A percentile compares a stretch with the other conserved stretches of the same genome.
phyloP scores from a whole-genome alignment of 2,329 filamentous ascomycete genomes.

The Dactylella cylindrospora region DNA sequence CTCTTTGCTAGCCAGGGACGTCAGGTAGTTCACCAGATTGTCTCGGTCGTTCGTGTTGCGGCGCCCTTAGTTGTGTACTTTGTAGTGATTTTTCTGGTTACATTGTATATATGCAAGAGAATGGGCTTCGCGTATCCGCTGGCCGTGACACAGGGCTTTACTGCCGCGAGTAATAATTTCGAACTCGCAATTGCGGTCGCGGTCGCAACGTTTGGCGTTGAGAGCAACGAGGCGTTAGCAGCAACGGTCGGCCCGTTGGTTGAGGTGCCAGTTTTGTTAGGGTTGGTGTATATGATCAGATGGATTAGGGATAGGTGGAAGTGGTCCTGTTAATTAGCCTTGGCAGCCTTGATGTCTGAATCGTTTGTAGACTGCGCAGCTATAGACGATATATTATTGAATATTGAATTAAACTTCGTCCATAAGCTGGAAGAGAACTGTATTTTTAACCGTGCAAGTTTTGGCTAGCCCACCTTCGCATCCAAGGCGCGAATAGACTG shows the following conservation, averaged over 20 bases:
- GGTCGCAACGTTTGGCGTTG: slow-evolving; percentile 74
- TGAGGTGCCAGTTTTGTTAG: slow-evolving; percentile 79
- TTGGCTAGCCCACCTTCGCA: slow-evolving; percentile 3
- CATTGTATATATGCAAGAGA: slow-evolving; percentile 63
- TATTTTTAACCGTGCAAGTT: slow-evolving; percentile 50
- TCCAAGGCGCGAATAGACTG: slow-evolving; percentile 13
- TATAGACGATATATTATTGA: slow-evolving; percentile 26
- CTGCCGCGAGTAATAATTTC: slow-evolving; percentile 89
- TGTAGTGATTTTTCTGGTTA: slow-evolving; percentile 69
- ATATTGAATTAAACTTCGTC: slow-evolving; percentile 46
- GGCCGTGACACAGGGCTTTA: slow-evolving; percentile 77
- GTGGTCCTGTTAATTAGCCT: slow-evolving; percentile 54
- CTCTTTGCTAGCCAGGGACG: slow-evolving; percentile 79
- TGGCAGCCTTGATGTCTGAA: too few relatives aligned
- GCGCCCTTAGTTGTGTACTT: slow-evolving; percentile 84
- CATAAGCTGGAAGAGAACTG: slow-evolving; percentile 50
- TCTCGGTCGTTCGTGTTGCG: slow-evolving; percentile 76
- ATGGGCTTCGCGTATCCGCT: slow-evolving; percentile 73
- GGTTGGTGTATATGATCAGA: slow-evolving; percentile 72
- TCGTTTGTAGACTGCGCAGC: slow-evolving; percentile 28
- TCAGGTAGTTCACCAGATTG: slow-evolving; percentile 77
- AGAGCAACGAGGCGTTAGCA: slow-evolving; percentile 78
- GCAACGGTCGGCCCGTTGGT: slow-evolving; percentile 82
- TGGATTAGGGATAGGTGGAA: slow-evolving; percentile 60
- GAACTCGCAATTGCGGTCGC: slow-evolving; percentile 88